Evolutionary conservation across 1,284 basidiomycete genomes (phyloP).

Genomic region (Meira miltonrushii): DNA sequence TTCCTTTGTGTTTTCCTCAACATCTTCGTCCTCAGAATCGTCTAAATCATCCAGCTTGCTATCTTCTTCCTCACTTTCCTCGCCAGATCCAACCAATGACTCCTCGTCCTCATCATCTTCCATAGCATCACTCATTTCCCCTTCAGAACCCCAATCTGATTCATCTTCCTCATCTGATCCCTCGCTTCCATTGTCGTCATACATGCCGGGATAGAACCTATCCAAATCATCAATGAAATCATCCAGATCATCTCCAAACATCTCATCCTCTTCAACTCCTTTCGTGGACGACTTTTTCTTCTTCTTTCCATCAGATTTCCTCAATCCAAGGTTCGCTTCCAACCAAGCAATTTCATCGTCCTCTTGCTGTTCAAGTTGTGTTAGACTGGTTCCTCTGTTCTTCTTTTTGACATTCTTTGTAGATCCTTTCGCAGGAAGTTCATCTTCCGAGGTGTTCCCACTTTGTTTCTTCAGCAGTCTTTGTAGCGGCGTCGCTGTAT

Average conservation of each 20-base stretch:
- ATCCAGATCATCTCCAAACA: conserved; percentile 7
- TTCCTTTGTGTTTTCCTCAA: conserved; percentile 1
- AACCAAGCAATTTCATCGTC: conserved; percentile 52
- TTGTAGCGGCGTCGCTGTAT: conserved; percentile 14
- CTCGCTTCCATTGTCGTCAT: neutral
- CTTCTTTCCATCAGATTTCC: conserved; percentile 20
- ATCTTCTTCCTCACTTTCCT: neutral
- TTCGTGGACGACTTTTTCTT: conserved; percentile 10
- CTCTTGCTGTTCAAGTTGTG: conserved; percentile 40
- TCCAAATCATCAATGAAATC: conserved; percentile 15
- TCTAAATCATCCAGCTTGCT: conserved; percentile 1
- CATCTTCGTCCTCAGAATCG: conserved; percentile 14
- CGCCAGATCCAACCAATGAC: neutral
- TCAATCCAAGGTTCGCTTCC: conserved; percentile 32
- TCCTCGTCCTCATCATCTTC: neutral
- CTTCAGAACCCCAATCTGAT: conserved; percentile 1
- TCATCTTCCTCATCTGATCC: conserved; percentile 8
- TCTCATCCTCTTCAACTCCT: conserved; percentile 4
- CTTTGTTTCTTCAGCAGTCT: conserved; percentile 8
- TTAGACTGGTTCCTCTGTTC: conserved; percentile 17
- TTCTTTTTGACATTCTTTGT: conserved; percentile 8
- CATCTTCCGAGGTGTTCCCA: conserved; percentile 1
- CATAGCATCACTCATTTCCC: neutral
- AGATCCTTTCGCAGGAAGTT: too few relatives aligned
- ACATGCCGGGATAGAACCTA: conserved; percentile 19